Conservation (phyloP, 2,329 filamentous ascomycete species). For the Xylariales sp. region DNA sequence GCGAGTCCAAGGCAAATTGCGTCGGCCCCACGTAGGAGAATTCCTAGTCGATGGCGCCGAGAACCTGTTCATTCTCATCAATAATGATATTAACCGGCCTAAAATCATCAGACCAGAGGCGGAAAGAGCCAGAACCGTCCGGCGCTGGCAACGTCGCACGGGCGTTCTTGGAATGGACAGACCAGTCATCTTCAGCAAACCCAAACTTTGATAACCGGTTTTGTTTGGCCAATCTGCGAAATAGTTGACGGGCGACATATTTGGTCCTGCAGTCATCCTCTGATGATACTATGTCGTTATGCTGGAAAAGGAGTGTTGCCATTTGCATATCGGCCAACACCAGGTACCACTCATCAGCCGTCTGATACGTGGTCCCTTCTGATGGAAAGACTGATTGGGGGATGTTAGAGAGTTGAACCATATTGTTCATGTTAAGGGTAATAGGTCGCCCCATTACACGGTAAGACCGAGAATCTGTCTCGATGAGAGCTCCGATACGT, state of each 20-base stretch:
- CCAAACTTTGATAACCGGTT: constrained; percentile 22
- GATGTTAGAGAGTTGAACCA: constrained; percentile 20
- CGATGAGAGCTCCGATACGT: constrained; percentile 33
- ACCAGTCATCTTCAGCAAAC: constrained; percentile 25
- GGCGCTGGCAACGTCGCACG: constrained; percentile 13
- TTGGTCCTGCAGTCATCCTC: constrained; percentile 37
- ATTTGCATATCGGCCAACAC: constrained; percentile 37
- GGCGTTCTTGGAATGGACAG: constrained; percentile 12
- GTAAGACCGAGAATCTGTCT: constrained; percentile 21
- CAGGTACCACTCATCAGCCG: constrained; percentile 31
- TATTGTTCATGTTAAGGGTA: constrained; percentile 37
- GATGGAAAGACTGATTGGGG: constrained; percentile 14
- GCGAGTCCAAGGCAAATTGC: constrained; percentile 29
- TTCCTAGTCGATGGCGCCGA: constrained; percentile 37
- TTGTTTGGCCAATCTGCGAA: constrained; percentile 28
- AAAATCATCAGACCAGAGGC: constrained; percentile 31
- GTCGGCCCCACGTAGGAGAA: constrained; percentile 30
- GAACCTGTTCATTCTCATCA: constrained; percentile 21
- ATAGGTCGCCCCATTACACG: constrained; percentile 30
- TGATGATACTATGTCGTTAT: constrained; percentile 30
- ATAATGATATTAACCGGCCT: constrained; percentile 27
- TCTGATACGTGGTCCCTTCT: constrained; percentile 18
- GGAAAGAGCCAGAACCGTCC: constrained; percentile 12
- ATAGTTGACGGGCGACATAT: constrained; percentile 33
- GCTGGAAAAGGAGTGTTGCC: constrained; percentile 33